Conservation (phyloP, 2,329 filamentous ascomycete genomes). For the Leptosphaerulina australis region DNA sequence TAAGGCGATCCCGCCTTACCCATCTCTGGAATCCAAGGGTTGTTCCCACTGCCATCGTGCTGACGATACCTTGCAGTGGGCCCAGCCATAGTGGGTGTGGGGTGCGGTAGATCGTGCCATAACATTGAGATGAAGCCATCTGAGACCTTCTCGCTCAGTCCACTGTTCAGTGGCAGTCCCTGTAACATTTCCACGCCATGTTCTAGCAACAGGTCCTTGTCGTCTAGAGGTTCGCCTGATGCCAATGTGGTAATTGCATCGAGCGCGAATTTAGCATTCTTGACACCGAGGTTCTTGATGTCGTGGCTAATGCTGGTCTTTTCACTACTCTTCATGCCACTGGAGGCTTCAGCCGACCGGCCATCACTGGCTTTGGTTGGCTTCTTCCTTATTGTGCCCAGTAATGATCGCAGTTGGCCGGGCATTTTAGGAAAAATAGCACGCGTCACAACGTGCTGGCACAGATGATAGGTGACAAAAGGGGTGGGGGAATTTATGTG, state of each 20-base stretch:
- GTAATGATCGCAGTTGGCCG: constrained; percentile 50
- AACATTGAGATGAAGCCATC: constrained; percentile 61
- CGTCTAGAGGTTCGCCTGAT: constrained; percentile 69
- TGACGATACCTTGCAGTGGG: constrained; percentile 53
- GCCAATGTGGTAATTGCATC: constrained; percentile 69
- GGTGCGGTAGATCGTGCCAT: constrained; percentile 60
- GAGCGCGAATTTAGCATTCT: constrained; percentile 50
- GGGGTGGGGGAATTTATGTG: neutral
- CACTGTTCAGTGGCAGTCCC: constrained; percentile 56
- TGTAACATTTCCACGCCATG: constrained; percentile 61
- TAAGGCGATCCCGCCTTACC: constrained; percentile 64
- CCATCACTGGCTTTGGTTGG: constrained; percentile 57
- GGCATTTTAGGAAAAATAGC: constrained; percentile 30
- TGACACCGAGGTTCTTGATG: constrained; percentile 60
- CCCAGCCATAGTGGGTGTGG: constrained; percentile 55
- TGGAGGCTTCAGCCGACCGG: constrained; percentile 44
- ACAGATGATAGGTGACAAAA: neutral
- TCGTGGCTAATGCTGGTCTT: constrained; percentile 54
- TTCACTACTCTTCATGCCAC: constrained; percentile 27
- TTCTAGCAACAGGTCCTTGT: constrained; percentile 56
- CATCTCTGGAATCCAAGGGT: constrained; percentile 58
- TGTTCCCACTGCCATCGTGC: constrained; percentile 54
- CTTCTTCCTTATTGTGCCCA: constrained; percentile 56
- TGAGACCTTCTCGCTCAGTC: constrained; percentile 55
- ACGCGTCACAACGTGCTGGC: constrained; percentile 4